Base-by-base conservation (phyloP, 805 yeast species). In the Sungouiella blattae region DNA sequence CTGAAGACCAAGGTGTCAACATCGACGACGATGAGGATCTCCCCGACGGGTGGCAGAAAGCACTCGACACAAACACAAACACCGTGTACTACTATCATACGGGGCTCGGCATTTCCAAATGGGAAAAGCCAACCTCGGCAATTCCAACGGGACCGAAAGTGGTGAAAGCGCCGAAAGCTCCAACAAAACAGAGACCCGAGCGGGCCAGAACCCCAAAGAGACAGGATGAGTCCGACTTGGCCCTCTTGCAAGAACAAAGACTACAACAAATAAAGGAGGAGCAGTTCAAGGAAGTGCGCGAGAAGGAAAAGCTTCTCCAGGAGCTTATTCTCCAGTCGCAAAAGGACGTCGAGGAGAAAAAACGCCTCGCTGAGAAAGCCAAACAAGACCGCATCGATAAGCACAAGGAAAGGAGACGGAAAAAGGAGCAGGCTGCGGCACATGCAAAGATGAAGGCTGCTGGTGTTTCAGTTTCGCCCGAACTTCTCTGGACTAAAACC, bases 31-130 rank as follows among this genome's bases (percentile, higher is more conserved):
- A 40, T 5, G 47, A 44, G 14, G 52, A 59, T 1, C 64, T 79
- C 18, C 86, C 87, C 1, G 64, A 64, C 1, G 85, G 85, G 2
- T 83, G 93, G 93, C 77, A 73, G 33, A 65, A 71, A 46, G 78
- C 83, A 0, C 55, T 56, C 16, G 79, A 75, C 40, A 60, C 66
- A 4, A 61, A 57, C 20, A 50, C 75, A 5, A 71, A 73, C 11
- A 57, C 57, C 11, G 55, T 49, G 11, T 81, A 79, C 52, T 84
- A 75, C 56, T 82, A 67, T 57, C 75, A 80, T 54, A 60, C 76
- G 28, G 63, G 52, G 5, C 57, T 64, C 17, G 66, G 68, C 23
- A 46, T 60, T 15, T 71, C 82, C 1, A 70, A 70, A 32, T 82
- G 91, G 89, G 80, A 75, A 6, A 64, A 59, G 33, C 91, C 91